Evolutionary conservation across 495 filamentous ascomycete species (phyloP), one percentile per base, ranked within the genome.

Genomic region (Podospora didyma): DNA sequence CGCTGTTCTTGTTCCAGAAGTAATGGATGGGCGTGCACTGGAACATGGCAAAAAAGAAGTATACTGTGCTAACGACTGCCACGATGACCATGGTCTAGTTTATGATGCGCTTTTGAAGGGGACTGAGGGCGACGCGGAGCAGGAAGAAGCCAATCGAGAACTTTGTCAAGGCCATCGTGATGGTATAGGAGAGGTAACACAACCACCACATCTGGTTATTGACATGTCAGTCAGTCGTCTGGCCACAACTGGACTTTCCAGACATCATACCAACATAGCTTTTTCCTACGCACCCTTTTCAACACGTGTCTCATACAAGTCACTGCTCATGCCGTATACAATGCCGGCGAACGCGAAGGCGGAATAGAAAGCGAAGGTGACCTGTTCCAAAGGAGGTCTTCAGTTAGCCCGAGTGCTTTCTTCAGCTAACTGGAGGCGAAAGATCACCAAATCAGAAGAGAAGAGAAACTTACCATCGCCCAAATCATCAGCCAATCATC

Each of bases 111-210:
- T 67, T 66, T 53, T 81, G 76, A 11, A 61, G n/a, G n/a, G 46
- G 57, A 14, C 61, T 51, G 16, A 74, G 61, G 22, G 73, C 62
- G 17, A 80, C 62, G 42, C 77, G 70, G 7, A 78, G 69, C 14
- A 79, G 65, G 61, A 79, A 75, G 54, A 71, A 56, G 45, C 66
- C 74, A 53, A 80, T 71, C 34, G 71, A 69, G 31, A 75, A 53
- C 58, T 80, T 80, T 12, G 73, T 46, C 7, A 68, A 52, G 42
- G 62, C 62, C 60, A 63, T 73, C 34, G 58, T 62, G 10, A 42
- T 10, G 3, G 48, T 39, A 53, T 66, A 68, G 14, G 39, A n/a
- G 3, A 60, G 47, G 20, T 68, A 62, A 54, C 67, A 67, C 17
- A 54, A 28, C 53, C 56, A 69, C 64, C 62, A 68, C 6, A 31